These are phyloP conservation scores for Atkinsonella texensis DNA, from an alignment of 2,329 filamentous ascomycete species.

Conservation along the genomic window DNA sequence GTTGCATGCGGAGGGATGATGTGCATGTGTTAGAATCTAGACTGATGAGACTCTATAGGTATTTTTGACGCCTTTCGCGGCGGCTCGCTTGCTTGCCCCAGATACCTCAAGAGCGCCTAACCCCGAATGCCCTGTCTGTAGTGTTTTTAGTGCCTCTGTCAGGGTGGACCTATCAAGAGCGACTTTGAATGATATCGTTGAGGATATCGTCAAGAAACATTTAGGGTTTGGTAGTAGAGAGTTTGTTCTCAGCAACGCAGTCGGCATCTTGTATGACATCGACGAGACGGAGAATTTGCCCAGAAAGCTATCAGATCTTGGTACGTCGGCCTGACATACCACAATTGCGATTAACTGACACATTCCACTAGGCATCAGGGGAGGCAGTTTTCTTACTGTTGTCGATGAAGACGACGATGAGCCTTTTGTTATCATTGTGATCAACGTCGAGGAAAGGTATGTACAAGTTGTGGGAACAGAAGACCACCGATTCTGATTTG, in stretches of 20 bases:
- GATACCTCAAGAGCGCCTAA: conserved; percentile 54
- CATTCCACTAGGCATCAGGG: conserved; percentile 47
- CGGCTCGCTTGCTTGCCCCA: conserved; percentile 45
- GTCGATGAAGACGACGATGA: conserved; percentile 70
- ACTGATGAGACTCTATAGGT: conserved; percentile 33
- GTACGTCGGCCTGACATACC: conserved; percentile 24
- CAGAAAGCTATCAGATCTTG: conserved; percentile 69
- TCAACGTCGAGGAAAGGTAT: conserved; percentile 55
- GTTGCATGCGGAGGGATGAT: neutral
- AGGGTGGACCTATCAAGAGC: conserved; percentile 58
- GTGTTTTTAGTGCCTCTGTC: conserved; percentile 56
- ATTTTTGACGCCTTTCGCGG: conserved; percentile 61
- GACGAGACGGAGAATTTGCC: conserved; percentile 78
- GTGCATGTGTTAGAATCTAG: neutral
- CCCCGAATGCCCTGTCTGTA: conserved; percentile 72
- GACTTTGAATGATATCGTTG: conserved; percentile 68
- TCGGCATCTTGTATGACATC: conserved; percentile 73
- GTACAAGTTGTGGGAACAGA: conserved; percentile 13
- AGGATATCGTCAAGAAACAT: conserved; percentile 56
- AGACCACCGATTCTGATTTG: conserved; percentile 13
- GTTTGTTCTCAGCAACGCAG: conserved; percentile 63
- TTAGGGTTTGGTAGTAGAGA: conserved; percentile 70
- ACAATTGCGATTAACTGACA: neutral
- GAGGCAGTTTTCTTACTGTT: conserved; percentile 68
- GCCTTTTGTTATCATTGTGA: conserved; percentile 67